A percentile compares a stretch with the other conserved stretches of the same genome.
Conservation (phyloP, 768 basidiomycete species). For the Mycena venus region DNA sequence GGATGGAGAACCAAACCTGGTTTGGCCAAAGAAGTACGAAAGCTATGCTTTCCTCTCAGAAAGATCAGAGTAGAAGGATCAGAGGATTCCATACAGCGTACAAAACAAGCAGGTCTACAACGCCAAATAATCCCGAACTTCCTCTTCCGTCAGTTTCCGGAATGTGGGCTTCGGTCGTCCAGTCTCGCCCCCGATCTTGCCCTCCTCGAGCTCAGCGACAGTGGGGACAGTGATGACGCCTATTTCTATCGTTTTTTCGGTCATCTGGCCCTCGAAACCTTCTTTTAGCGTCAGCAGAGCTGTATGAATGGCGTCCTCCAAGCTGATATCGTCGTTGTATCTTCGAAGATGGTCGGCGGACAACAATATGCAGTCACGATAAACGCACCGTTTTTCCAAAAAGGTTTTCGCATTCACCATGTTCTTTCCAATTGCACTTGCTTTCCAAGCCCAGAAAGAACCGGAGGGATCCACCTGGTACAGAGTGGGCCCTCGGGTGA, state of each 20-base stretch:
- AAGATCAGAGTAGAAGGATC: slow-evolving; percentile 27
- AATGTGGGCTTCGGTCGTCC: slow-evolving; percentile 89
- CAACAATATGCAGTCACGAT: slow-evolving; percentile 16
- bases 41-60: slow-evolving; percentile 32
- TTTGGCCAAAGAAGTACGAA: slow-evolving; percentile 6
- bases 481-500: slow-evolving; percentile 93
- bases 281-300: slow-evolving; percentile 98
- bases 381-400: slow-evolving; percentile 92
- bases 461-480: slow-evolving; percentile 99
- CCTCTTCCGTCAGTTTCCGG: slow-evolving; percentile 95
- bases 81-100: slow-evolving; percentile 41
- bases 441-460: slow-evolving; percentile 99
- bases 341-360: slow-evolving; percentile 57
- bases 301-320: slow-evolving; percentile 99
- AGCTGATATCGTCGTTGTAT: slow-evolving; percentile 98
- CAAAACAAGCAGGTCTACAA: slow-evolving; percentile 61
- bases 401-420: slow-evolving; percentile 99
- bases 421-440: slow-evolving; percentile 99
- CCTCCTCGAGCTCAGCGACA: slow-evolving; percentile 74
- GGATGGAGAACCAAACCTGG: slow-evolving; percentile 20
- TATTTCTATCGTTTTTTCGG: slow-evolving; percentile 99
- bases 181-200: slow-evolving; percentile 76
- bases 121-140: slow-evolving; percentile 95
- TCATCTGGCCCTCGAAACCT: slow-evolving; percentile 99
- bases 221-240: slow-evolving; percentile 95